Percentiles rank a stretch among this genome's conserved stretches.
Evolutionary conservation across 352 stramenopile species (phyloP).

Genomic region (Globisporangium ultimum): DNA sequence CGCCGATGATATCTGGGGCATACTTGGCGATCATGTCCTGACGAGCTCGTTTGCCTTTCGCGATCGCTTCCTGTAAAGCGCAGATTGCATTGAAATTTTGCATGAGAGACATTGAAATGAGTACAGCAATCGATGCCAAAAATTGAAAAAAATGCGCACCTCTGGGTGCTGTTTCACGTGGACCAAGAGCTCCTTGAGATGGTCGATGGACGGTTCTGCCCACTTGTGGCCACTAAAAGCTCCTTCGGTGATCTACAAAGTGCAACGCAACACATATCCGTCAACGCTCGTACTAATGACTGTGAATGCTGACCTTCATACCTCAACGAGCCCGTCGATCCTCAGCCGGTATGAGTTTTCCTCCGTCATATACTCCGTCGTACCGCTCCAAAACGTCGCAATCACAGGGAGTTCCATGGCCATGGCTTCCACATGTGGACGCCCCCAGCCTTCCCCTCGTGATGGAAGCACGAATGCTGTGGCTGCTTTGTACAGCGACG

Average conservation of each 20-base stretch:
- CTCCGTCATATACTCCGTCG: slow-evolving; percentile 86
- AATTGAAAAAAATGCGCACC: slow-evolving; percentile 15
- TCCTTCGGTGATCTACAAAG: slow-evolving; percentile 66
- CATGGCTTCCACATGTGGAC: slow-evolving; percentile 93
- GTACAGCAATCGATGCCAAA: background rate
- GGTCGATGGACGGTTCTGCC: slow-evolving; percentile 77
- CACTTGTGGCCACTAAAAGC: slow-evolving; percentile 80
- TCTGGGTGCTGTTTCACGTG: slow-evolving; percentile 57
- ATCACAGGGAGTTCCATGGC: slow-evolving; percentile 88
- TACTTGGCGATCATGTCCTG: slow-evolving; percentile 85
- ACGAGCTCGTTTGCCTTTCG: slow-evolving; percentile 68
- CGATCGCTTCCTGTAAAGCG: slow-evolving; percentile 37
- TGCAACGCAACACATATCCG: background rate
- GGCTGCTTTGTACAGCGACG: slow-evolving; percentile 71
- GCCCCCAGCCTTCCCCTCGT: slow-evolving; percentile 92
- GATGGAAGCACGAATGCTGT: slow-evolving; percentile 89
- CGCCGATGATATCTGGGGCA: slow-evolving; percentile 66
- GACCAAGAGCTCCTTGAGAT: slow-evolving; percentile 67
- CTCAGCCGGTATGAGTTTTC: slow-evolving; percentile 81
- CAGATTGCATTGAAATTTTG: too few relatives aligned
- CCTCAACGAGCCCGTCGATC: slow-evolving; percentile 79
- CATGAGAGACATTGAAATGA: too few relatives aligned
- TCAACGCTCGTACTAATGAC: background rate
- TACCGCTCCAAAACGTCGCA: slow-evolving; percentile 91
- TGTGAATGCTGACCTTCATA: slow-evolving; percentile 12